Conservation (phyloP, 2,329 filamentous ascomycete species). For the Thermothelomyces thermophilus region DNA sequence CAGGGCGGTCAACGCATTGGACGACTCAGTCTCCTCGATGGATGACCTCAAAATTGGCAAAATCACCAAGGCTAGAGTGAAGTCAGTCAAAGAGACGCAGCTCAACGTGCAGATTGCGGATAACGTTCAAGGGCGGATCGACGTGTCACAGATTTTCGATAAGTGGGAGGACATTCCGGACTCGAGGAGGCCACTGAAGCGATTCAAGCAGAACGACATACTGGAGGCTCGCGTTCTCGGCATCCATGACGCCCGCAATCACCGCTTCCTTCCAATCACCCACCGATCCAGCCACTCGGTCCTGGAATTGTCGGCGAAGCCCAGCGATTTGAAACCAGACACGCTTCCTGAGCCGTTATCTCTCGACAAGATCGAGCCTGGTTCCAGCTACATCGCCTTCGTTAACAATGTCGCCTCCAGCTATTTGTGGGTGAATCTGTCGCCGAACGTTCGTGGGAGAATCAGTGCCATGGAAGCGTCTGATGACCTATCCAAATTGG, state of each 20-base stretch:
- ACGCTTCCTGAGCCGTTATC: conserved; percentile 47
- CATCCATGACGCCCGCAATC: conserved; percentile 81
- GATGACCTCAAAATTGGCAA: conserved; percentile 69
- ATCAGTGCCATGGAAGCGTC: conserved; percentile 78
- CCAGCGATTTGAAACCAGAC: conserved; percentile 51
- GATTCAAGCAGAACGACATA: conserved; percentile 64
- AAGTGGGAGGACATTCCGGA: conserved; percentile 80
- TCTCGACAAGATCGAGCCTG: conserved; percentile 65
- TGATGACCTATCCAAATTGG: conserved; percentile 73
- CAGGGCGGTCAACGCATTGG: conserved; percentile 47
- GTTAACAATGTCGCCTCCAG: conserved; percentile 82
- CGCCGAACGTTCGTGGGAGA: conserved; percentile 79
- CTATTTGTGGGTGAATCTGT: conserved; percentile 84
- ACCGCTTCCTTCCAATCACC: conserved; percentile 85
- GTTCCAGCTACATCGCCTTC: conserved; percentile 70
- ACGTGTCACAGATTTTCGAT: conserved; percentile 86
- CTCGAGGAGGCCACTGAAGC: conserved; percentile 69
- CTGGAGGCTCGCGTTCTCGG: conserved; percentile 74
- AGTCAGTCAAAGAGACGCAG: conserved; percentile 85
- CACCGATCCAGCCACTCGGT: conserved; percentile 77
- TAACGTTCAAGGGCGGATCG: conserved; percentile 85
- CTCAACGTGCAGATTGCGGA: conserved; percentile 85
- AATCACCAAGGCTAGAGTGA: conserved; percentile 67
- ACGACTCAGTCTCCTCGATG: conserved; percentile 55
- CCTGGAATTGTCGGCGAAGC: conserved; percentile 80